Evolutionary conservation across 164 flowering plant species (phyloP), one percentile per base, ranked within the genome.

Genomic region (Aristolochia contorta): DNA sequence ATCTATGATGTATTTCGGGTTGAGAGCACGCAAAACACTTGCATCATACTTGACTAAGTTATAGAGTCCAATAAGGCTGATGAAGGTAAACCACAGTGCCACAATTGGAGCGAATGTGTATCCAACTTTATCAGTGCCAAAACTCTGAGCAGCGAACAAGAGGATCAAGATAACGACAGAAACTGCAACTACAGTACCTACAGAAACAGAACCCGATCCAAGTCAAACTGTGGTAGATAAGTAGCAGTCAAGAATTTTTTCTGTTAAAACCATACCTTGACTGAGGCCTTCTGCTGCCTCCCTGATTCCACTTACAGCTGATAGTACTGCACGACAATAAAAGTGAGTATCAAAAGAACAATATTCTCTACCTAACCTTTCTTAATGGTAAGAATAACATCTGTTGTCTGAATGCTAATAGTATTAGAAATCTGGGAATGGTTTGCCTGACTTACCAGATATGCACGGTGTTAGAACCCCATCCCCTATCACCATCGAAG

Each of bases 41-140:
- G 65, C 4, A 25, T 82, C 77, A 66, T 85, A 51, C 62, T 78
- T 84, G 79, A 81, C 70, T 19, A 85, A 64, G 72, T 89, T 87
- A 77, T 77, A 85, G 43, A 89, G 70, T 16, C 97, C 97, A 57
- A 75, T 85, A 5, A 82, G 78, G 52, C 74, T 43, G 16, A 85
- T 81, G 62, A 82, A 75, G 9, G 62, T 0, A 64, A 89, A 89
- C 97, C 97, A 89, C 23, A 85, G 0, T 53, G 67, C 53, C 24
- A 89, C 69, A 22, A 84, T 69, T 10, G 95, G 95, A 19, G 95
- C 95, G 70, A 90, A 90, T 0, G 77, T 19, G 63, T 60, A 72
- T 0, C 95, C 95, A 30, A 90, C 87, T 80, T 83, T 85, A 50
- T 90, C 97, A 15, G 89, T 90, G 12, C 97, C 97, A 47, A 80